Evolutionary conservation across 805 yeast species (phyloP).

Genomic region (Starmerella etchellsii): DNA sequence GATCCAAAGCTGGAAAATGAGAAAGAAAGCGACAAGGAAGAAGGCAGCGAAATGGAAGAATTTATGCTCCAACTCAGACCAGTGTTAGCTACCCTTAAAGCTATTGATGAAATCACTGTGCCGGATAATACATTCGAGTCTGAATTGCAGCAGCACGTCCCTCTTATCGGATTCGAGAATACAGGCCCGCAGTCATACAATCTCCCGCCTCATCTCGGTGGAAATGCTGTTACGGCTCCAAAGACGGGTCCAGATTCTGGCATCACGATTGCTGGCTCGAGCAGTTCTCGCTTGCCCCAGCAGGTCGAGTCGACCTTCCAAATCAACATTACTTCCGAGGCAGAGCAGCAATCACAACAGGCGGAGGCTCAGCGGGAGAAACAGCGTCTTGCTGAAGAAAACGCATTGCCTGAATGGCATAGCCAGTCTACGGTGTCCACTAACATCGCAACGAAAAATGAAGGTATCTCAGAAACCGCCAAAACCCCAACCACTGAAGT

Average conservation of each 20-base stretch:
- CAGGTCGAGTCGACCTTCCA: conserved; percentile 64
- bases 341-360: conserved; percentile 60
- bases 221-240: conserved; percentile 1
- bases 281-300: conserved; percentile 24
- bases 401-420: conserved; percentile 96
- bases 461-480: too few relatives aligned
- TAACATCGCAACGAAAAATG: neutral
- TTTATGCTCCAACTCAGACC: conserved; percentile 87
- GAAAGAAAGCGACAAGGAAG: conserved; percentile 52
- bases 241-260: conserved; percentile 8
- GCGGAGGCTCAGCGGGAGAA: conserved; percentile 57
- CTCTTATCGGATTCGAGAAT: conserved; percentile 27
- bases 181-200: conserved; percentile 13
- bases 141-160: conserved; percentile 68
- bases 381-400: conserved; percentile 66
- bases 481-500: neutral
- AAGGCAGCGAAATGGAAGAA: conserved; percentile 42
- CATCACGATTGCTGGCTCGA: conserved; percentile 20
- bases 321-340: conserved; percentile 75
- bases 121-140: conserved; percentile 86
- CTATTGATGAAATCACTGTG: conserved; percentile 63
- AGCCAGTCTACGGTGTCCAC: conserved; percentile 74
- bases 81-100: conserved; percentile 65
- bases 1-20: conserved; percentile 33
- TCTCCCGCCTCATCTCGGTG: conserved; percentile 12